Evolutionary conservation across 495 filamentous ascomycete genomes (phyloP), one percentile per base, ranked within the genome.

Genomic region (Chlorociboria aeruginascens): DNA sequence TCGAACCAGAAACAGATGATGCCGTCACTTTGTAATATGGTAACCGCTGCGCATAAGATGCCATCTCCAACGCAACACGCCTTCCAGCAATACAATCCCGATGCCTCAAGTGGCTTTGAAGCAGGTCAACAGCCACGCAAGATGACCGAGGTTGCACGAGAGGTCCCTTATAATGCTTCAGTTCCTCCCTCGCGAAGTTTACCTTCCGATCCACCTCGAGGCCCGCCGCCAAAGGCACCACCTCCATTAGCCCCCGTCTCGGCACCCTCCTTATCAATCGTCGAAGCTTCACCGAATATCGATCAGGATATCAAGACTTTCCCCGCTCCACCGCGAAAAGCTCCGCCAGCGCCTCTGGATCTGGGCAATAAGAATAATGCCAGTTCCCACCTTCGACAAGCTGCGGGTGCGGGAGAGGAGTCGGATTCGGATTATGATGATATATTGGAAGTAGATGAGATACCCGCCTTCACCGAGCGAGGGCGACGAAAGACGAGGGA

Each of bases 371-470:
- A 57, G 20, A 61, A 52, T 31, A 46, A 52, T 25, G 59, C 69
- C 50, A 74, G 62, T 39, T 61, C 60, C 12, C 69, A 66, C 6
- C 60, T 65, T 42, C 64, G 68, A 31, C 68, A 69, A 39, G 53
- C 69, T 6, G 55, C 56, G 10, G 72, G 69, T 3, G 67, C 74
- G 12, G 76, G 72, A 1, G 77, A 75, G 7, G 71, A 83, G 36
- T 85, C 82, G 0, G 84, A 81, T 38, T 90, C 87, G 1, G 89
- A 95, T 50, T 90, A 92, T 53, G 86, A 89, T 46, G 85, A 89
- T 55, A 72, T 80, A 12, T 60, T 81, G 4, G 77, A 85, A 43
- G 77, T 76, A 12, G 78, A 83, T 36, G 82, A 83, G 49, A 62
- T 78, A 32, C 65, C 70, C 1, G 56, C 61, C n/a, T 58, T 73